These are phyloP conservation scores for Cladosporium sp. DNA, from an alignment of 2,329 filamentous ascomycete genomes.

Conservation along the genomic window DNA sequence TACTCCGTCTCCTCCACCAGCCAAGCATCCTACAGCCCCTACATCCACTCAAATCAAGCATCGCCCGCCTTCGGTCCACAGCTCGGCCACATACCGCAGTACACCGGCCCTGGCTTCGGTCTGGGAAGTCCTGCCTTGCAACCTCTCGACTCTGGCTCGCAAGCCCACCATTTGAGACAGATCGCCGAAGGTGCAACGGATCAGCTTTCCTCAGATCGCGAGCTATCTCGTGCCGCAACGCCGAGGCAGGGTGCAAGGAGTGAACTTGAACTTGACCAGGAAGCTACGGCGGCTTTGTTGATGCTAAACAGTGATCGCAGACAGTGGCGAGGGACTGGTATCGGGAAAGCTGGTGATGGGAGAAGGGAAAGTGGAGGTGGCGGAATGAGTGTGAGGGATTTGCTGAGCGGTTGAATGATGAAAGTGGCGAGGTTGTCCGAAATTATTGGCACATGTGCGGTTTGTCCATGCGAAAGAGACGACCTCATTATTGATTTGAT, in stretches of 20 bases:
- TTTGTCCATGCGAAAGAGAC: neutral
- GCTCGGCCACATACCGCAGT: slow-evolving; percentile 30
- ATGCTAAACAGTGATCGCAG: slow-evolving; percentile 84
- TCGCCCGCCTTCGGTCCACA: slow-evolving; percentile 61
- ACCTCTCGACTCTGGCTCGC: slow-evolving; percentile 51
- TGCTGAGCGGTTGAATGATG: slow-evolving; percentile 39
- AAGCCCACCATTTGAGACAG: slow-evolving; percentile 24
- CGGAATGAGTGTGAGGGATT: slow-evolving; percentile 49
- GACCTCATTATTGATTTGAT: neutral
- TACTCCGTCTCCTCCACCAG: slow-evolving; percentile 44
- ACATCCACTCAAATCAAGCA: slow-evolving; percentile 50
- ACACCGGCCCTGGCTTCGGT: slow-evolving; percentile 25
- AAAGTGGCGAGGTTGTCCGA: neutral
- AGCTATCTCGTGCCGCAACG: slow-evolving; percentile 24
- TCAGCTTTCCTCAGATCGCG: slow-evolving; percentile 20
- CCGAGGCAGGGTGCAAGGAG: slow-evolving; percentile 23
- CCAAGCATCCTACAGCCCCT: slow-evolving; percentile 35
- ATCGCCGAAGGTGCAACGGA: slow-evolving; percentile 32
- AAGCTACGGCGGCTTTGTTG: slow-evolving; percentile 80
- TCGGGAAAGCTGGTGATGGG: slow-evolving; percentile 20
- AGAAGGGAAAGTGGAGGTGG: slow-evolving; percentile 21
- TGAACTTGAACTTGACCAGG: slow-evolving; percentile 55
- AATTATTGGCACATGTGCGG: neutral
- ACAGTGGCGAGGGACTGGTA: slow-evolving; percentile 34
- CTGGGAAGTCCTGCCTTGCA: slow-evolving; percentile 49